Evolutionary conservation across 2,329 filamentous ascomycete genomes (phyloP).

Genomic region (Gaeumannomyces sp.): DNA sequence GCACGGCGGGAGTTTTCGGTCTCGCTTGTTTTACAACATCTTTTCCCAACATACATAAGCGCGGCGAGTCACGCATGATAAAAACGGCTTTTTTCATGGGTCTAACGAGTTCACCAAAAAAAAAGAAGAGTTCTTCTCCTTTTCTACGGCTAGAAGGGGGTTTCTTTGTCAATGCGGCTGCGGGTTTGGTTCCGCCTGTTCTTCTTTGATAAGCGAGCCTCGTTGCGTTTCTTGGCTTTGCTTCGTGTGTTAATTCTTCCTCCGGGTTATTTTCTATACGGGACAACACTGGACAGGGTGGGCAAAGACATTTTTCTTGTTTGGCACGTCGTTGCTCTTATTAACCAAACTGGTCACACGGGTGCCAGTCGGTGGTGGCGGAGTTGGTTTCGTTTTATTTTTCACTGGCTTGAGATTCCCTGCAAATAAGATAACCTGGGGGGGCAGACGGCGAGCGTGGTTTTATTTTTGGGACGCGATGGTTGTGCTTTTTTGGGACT

Average conservation of each 20-base stretch:
- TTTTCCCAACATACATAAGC: slow-evolving; percentile 27
- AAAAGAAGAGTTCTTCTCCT: slow-evolving; percentile 6
- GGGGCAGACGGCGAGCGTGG: slow-evolving; percentile 8
- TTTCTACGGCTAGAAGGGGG: slow-evolving; percentile 4
- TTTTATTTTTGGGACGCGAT: slow-evolving; percentile 6
- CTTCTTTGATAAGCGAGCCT: slow-evolving; percentile 8
- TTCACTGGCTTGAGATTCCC: slow-evolving; percentile 9
- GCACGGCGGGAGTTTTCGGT: slow-evolving; percentile 38
- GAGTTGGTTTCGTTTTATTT: slow-evolving; percentile 11
- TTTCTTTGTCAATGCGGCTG: slow-evolving; percentile 6
- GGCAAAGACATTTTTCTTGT: slow-evolving; percentile 7
- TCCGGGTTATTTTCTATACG: slow-evolving; percentile 8
- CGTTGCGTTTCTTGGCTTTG: slow-evolving; percentile 6
- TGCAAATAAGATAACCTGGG: slow-evolving; percentile 11
- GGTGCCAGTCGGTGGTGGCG: not conserved
- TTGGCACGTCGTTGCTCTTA: slow-evolving; percentile 1
- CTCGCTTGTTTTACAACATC: slow-evolving; percentile 22
- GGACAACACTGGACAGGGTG: slow-evolving; percentile 11
- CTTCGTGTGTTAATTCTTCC: slow-evolving; percentile 9
- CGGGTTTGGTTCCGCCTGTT: slow-evolving; percentile 1
- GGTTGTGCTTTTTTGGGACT: slow-evolving; percentile 2
- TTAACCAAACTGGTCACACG: not conserved
- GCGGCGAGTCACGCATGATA: slow-evolving; percentile 33
- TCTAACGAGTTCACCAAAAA: slow-evolving; percentile 8
- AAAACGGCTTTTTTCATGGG: slow-evolving; percentile 32